A percentile compares a stretch with the other conserved stretches of the same genome.
phyloP scores from a whole-genome alignment of 2,329 filamentous ascomycete genomes.

The Penicillium corylophilum region DNA sequence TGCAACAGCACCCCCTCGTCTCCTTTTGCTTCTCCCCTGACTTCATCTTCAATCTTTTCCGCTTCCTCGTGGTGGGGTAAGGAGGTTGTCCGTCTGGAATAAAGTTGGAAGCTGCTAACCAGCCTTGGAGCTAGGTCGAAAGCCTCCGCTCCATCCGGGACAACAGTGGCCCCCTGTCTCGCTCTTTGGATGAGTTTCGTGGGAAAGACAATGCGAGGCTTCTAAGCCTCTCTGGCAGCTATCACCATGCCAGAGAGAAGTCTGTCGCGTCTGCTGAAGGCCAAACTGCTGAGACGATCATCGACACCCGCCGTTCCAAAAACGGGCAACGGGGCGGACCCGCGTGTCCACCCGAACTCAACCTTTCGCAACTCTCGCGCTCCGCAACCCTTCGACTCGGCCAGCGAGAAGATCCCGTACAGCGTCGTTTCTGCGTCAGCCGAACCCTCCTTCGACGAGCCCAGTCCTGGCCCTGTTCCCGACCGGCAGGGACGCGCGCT shows the following conservation, averaged over 20 bases:
- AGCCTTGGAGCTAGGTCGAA: neutral
- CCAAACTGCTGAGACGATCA: conserved; percentile 39
- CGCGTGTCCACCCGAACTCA: conserved; percentile 24
- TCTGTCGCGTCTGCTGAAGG: conserved; percentile 36
- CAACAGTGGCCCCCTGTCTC: conserved; percentile 5
- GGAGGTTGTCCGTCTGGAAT: neutral
- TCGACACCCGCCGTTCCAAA: conserved; percentile 30
- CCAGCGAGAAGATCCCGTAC: conserved; percentile 23
- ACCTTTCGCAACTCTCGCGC: conserved; percentile 17
- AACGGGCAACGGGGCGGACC: conserved; percentile 28
- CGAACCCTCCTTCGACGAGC: conserved; percentile 18
- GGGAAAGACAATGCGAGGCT: neutral
- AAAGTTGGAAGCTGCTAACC: neutral
- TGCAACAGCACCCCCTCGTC: neutral
- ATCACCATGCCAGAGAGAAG: conserved; percentile 34
- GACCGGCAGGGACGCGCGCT: conserved; percentile 7
- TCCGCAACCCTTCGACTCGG: conserved; percentile 24
- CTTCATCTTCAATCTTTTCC: neutral
- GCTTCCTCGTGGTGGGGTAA: no score
- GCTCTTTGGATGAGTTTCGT: neutral
- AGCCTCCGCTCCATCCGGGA: conserved; percentile 6
- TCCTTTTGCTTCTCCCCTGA: neutral
- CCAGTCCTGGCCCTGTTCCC: conserved; percentile 9
- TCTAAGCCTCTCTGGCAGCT: conserved; percentile 2
- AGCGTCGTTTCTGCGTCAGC: conserved; percentile 27